phyloP scores from a whole-genome alignment of 2,329 filamentous ascomycete genomes.

The Allantophomopsis cytisporea region DNA sequence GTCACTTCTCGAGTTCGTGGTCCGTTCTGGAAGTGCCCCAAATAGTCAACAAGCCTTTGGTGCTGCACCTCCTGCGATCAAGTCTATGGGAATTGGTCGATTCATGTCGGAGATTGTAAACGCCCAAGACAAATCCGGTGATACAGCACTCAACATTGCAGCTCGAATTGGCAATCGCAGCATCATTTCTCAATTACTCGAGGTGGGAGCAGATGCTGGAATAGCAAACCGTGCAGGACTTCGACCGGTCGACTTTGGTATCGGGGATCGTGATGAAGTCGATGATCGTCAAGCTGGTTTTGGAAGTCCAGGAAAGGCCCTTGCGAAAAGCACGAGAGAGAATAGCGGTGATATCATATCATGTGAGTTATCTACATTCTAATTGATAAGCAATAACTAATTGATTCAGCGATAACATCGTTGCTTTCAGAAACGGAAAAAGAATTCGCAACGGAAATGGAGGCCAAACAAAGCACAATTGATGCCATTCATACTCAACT shows the following conservation, averaged over 20 bases:
- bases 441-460: slow-evolving; percentile 69
- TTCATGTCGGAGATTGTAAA: slow-evolving; percentile 99
- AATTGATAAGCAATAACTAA: slow-evolving; percentile 8
- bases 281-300: slow-evolving; percentile 28
- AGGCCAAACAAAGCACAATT: slow-evolving; percentile 70
- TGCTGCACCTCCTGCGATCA: slow-evolving; percentile 9
- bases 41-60: slow-evolving; percentile 30
- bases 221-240: slow-evolving; percentile 85
- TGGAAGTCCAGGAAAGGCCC: slow-evolving; percentile 27
- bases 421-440: slow-evolving; percentile 67
- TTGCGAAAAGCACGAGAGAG: slow-evolving; percentile 47
- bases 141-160: slow-evolving; percentile 89
- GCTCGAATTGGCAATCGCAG: slow-evolving; percentile 85
- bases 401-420: slow-evolving; percentile 60
- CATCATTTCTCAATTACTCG: slow-evolving; percentile 91
- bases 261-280: slow-evolving; percentile 48
- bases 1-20: slow-evolving; percentile 85
- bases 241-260: slow-evolving; percentile 85
- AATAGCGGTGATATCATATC: slow-evolving; percentile 69
- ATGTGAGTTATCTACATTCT: slow-evolving; percentile 39
- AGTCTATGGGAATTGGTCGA: slow-evolving; percentile 64
- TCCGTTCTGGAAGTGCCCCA: slow-evolving; percentile 62
- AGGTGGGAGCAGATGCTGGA: slow-evolving; percentile 87
- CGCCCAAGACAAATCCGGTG: slow-evolving; percentile 82
- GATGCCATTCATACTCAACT: slow-evolving; percentile 73